Evolutionary conservation across 805 yeast species (phyloP).

Genomic region (Suhomyces sp.): DNA sequence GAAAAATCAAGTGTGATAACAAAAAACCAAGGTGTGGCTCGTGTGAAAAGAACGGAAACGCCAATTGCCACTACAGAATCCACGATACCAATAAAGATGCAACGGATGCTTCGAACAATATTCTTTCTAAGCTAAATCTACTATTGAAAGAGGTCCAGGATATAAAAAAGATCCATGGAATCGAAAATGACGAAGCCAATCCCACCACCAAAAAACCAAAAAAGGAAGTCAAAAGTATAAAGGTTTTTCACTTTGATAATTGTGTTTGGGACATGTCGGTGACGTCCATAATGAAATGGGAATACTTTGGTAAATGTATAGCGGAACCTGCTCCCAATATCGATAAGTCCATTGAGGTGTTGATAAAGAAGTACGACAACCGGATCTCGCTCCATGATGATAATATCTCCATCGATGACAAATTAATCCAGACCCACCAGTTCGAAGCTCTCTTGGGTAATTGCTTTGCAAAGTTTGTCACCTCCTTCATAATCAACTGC

Average conservation of each 20-base stretch:
- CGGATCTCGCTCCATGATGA: background rate
- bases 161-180: constrained; percentile 9
- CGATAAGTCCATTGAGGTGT: constrained; percentile 6
- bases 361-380: constrained; percentile 14
- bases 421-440: constrained; percentile 7
- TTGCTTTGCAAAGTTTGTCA: constrained; percentile 18
- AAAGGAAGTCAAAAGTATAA: background rate
- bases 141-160: constrained; percentile 24
- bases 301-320: constrained; percentile 15
- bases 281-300: constrained; percentile 29
- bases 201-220: background rate
- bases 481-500: constrained; percentile 30
- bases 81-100: constrained; percentile 23
- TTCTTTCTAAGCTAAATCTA: constrained; percentile 27
- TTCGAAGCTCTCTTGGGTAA: constrained; percentile 19
- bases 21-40: constrained; percentile 33
- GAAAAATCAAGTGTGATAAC: constrained; percentile 38
- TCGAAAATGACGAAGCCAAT: background rate
- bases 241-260: constrained; percentile 8
- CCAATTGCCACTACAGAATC: constrained; percentile 27
- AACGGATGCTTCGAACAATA: constrained; percentile 24
- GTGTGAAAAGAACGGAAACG: constrained; percentile 26
- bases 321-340: constrained; percentile 10
- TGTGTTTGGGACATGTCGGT: constrained; percentile 36
- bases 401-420: constrained; percentile 11